Percentiles rank a stretch among this genome's conserved stretches.
Conservation (phyloP, 1,139 yeast genomes). For the Magnusiomyces magnusii region DNA sequence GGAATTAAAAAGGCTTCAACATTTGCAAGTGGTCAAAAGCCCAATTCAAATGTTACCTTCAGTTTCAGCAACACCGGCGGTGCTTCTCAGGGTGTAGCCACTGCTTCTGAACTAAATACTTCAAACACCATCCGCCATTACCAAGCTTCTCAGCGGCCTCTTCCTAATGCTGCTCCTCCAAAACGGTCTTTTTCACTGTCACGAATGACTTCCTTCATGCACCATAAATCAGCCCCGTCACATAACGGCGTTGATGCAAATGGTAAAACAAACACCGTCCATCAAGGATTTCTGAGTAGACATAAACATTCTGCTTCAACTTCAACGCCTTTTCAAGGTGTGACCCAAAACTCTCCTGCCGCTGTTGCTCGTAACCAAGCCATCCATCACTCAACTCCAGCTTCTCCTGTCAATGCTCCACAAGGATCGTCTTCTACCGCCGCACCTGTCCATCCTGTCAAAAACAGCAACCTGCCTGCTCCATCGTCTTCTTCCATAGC, state of each 20-base stretch:
- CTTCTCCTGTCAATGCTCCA: slow-evolving; percentile 1
- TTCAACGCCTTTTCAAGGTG: background rate
- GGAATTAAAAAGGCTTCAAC: background rate
- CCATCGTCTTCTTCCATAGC: background rate
- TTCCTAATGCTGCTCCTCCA: slow-evolving; percentile 1
- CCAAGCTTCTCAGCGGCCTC: slow-evolving; percentile 15
- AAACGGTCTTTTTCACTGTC: slow-evolving; percentile 15
- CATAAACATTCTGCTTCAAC: background rate
- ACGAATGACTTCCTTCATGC: slow-evolving; percentile 12
- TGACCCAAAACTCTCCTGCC: background rate
- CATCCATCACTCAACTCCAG: background rate
- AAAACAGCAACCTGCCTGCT: background rate
- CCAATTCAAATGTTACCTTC: slow-evolving; percentile 9
- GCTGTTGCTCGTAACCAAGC: slow-evolving; percentile 1
- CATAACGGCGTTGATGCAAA: background rate
- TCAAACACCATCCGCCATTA: slow-evolving; percentile 13
- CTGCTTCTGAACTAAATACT: slow-evolving; percentile 12
- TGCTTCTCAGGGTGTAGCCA: slow-evolving; percentile 7
- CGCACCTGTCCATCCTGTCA: background rate
- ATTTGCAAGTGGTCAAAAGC: background rate
- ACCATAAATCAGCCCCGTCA: background rate
- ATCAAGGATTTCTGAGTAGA: background rate
- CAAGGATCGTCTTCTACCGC: slow-evolving; percentile 4
- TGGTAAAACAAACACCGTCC: background rate
- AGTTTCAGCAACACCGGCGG: slow-evolving; percentile 10